Percentiles rank a stretch among this genome's conserved stretches.
These are phyloP conservation scores for Beta lomatogona DNA, from an alignment of 179 eudicot genomes.

Conservation along the genomic window DNA sequence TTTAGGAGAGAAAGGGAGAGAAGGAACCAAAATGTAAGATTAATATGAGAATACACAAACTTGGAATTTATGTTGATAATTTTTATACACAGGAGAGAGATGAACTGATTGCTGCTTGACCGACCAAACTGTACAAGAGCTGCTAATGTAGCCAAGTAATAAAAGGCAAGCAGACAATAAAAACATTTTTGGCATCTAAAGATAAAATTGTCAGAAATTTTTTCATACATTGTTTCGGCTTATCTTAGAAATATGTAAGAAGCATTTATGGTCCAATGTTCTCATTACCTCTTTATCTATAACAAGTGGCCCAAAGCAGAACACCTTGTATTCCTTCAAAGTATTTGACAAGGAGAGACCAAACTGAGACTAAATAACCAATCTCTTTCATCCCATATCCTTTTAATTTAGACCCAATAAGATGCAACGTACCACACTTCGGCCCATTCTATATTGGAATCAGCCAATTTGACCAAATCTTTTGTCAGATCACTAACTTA, in stretches of 20 bases:
- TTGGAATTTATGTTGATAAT: too few relatives aligned
- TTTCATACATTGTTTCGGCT: neutral
- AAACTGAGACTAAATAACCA: neutral
- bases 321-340: conserved; percentile 9
- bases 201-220: neutral
- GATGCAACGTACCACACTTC: conserved; percentile 7
- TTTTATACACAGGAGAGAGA: neutral
- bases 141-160: conserved; percentile 5
- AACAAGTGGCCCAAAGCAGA: conserved; percentile 26
- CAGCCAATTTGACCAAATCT: too few relatives aligned
- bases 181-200: conserved; percentile 9
- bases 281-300: neutral
- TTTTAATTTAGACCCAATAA: neutral
- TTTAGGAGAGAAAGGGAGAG: too few relatives aligned
- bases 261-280: conserved; percentile 14
- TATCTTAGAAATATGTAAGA: neutral
- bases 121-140: conserved; percentile 22
- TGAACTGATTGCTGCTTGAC: conserved; percentile 14
- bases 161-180: neutral
- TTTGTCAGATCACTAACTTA: too few relatives aligned
- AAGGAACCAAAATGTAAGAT: too few relatives aligned
- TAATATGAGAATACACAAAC: too few relatives aligned
- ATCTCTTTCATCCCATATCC: neutral
- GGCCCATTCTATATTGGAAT: conserved; percentile 8
- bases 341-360: conserved; percentile 15